phyloP scores from a whole-genome alignment of 345 rosid genomes.

The Gossypium mustelinum region DNA sequence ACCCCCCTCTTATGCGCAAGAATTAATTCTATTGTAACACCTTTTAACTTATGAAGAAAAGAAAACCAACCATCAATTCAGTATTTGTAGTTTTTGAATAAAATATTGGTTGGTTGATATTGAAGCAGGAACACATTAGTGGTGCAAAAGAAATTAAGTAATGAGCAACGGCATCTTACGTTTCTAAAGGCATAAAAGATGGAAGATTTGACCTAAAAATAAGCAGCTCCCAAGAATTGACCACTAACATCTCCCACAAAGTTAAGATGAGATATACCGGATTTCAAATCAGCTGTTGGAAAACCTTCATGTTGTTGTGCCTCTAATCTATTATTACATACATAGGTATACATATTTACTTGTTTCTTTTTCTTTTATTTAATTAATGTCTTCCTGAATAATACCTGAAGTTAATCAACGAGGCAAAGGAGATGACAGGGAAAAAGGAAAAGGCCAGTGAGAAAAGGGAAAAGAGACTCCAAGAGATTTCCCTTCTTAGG shows the following conservation, averaged over 20 bases:
- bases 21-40: no score
- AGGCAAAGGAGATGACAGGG: constrained; percentile 38
- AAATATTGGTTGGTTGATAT: not conserved
- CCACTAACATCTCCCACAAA: constrained; percentile 5
- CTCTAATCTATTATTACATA: not conserved
- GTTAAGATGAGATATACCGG: not conserved
- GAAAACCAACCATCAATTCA: not conserved
- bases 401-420: not conserved
- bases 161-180: not conserved
- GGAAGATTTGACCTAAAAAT: constrained; percentile 24
- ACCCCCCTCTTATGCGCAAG: no score
- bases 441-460: constrained; percentile 57
- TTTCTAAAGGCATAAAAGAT: constrained; percentile 3
- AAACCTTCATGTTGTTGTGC: not conserved
- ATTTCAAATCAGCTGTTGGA: constrained; percentile 6
- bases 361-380: not conserved
- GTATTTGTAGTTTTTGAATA: not conserved
- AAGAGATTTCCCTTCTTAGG: constrained; percentile 78
- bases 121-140: not conserved
- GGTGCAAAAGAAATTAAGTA: constrained; percentile 1
- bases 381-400: not conserved
- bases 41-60: no score
- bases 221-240: constrained; percentile 16
- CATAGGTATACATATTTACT: not conserved
- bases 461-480: constrained; percentile 72